Evolutionary conservation across 352 stramenopile species (phyloP), one percentile per base, ranked within the genome.

Genomic region (Pythium sp.): DNA sequence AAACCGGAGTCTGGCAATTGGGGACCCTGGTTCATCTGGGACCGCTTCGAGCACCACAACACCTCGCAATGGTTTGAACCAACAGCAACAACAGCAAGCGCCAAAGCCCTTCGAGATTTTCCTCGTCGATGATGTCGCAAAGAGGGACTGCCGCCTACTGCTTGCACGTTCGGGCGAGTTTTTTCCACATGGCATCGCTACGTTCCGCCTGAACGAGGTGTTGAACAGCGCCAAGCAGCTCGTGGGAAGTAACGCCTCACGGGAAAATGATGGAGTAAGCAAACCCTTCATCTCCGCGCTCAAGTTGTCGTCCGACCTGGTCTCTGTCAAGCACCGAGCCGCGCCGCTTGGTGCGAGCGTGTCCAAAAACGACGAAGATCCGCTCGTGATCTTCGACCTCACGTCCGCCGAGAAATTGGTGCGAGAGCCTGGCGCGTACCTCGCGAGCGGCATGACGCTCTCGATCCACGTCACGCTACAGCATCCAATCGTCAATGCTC

Each of bases 171-270:
- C 84, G 2, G 66, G 74, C 26, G 79, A 87, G 20, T 67, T 71
- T 3, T 90, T 89, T 49, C 68, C 87, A 11, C 86, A 85, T 49
- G 87, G 87, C 5, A 22, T 80, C 6, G 80, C 80, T 3, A 80
- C 41, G 3, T 92, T 93, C 61, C 78, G 82, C 5, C 74, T 95
- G 7, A 61, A 74, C 20, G 86, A 92, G 61, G 77, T 95, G 30
- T 75, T 87, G 34, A 65, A 68, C 46, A 68, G 47, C 46, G 68
- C 72, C 4, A 80, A 81, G 20, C 49, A 79, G 55, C 62, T 62
- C 18, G 26, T 62, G 20, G 55, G 58, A 4, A 2, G 53, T 68
- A 49, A 70, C 3, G 28, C 63, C 71, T 15, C 54, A 18, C 8
- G 22, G 32, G 28, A 61, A 28, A 36, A 9, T 14, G 28, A 61